These are phyloP conservation scores for Pseudogymnoascus sp. DNA, from an alignment of 2,329 filamentous ascomycete genomes.

Conservation along the genomic window DNA sequence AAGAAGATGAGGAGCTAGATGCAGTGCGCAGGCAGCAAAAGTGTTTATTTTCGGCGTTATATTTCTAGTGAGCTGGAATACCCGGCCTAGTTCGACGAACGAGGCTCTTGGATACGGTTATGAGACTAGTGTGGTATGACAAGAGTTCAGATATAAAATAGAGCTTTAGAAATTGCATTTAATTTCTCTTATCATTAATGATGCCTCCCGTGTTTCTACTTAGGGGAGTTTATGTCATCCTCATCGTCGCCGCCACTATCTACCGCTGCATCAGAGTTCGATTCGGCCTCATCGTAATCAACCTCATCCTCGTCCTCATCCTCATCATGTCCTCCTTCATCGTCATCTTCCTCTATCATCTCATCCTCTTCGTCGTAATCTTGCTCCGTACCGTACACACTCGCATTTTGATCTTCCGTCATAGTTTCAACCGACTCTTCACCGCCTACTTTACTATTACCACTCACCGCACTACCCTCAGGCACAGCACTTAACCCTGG, in stretches of 20 bases:
- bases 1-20: conserved; percentile 7
- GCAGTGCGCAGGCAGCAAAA: not conserved
- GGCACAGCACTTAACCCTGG: not conserved
- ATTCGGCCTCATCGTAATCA: conserved; percentile 19
- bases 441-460: conserved; percentile 9
- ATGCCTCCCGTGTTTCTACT: not conserved
- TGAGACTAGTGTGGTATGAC: not conserved
- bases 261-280: conserved; percentile 12
- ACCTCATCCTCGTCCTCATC: conserved; percentile 17
- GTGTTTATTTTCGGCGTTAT: conserved; percentile 4
- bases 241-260: conserved; percentile 1
- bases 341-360: conserved; percentile 22
- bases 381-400: conserved; percentile 17
- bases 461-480: conserved; percentile 12
- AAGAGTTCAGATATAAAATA: not conserved
- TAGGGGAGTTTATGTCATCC: not conserved
- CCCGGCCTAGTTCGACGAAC: not conserved
- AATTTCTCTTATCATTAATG: not conserved
- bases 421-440: conserved; percentile 30
- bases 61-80: conserved; percentile 8
- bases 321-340: conserved; percentile 22
- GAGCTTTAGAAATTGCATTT: not conserved
- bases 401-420: conserved; percentile 21
- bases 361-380: conserved; percentile 15
- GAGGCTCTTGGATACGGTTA: not conserved